phyloP scores from a whole-genome alignment of 441 rosid species.

The Adansonia rubrostipa region DNA sequence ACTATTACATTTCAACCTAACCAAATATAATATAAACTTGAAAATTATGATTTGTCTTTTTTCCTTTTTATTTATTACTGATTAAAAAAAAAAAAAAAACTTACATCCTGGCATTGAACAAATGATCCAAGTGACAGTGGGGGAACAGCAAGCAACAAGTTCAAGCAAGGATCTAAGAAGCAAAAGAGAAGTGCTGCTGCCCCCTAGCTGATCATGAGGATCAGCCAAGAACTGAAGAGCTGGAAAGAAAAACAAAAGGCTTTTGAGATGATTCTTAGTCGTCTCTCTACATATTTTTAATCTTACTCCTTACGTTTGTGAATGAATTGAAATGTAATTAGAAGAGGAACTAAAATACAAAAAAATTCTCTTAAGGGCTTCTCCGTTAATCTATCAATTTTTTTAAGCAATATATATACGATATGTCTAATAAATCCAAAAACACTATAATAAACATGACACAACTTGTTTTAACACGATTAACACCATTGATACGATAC shows the following conservation, averaged over 20 bases:
- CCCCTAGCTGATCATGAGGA: conserved; percentile 67
- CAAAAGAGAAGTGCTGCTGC: conserved; percentile 69
- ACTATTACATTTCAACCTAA: neutral
- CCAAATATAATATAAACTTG: neutral
- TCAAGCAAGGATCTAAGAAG: conserved; percentile 52
- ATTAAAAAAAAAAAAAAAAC: neutral
- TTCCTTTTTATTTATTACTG: neutral
- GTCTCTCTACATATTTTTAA: neutral
- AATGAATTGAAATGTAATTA: neutral
- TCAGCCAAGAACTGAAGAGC: conserved; percentile 59
- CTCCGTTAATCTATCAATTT: no score
- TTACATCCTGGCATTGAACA: neutral
- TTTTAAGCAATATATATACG: no score
- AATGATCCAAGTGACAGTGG: conserved; percentile 55
- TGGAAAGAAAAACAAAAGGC: neutral
- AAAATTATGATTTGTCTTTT: neutral
- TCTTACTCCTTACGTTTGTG: neutral
- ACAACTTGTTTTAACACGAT: no score
- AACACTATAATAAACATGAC: no score
- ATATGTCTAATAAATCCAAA: no score
- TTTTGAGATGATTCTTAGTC: conserved; percentile 27
- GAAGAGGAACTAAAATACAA: neutral
- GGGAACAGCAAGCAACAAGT: conserved; percentile 67
- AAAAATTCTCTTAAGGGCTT: neutral
- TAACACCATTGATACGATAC: no score